Evolutionary conservation across 208 protist genomes (phyloP).

Genomic region (Trypanosoma caninum): DNA sequence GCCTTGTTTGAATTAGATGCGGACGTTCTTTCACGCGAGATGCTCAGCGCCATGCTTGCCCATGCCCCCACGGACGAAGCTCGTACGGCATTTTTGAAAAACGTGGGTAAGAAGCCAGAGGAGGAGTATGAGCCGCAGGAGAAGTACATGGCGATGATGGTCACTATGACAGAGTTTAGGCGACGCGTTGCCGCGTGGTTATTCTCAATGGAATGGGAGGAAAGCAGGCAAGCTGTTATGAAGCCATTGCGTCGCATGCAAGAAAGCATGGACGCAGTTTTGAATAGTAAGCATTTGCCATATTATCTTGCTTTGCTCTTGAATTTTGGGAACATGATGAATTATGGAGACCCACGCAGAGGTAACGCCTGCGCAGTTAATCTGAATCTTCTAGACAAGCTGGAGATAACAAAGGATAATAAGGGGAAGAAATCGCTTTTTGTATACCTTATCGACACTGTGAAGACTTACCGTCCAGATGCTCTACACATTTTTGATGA

Average conservation of each 20-base stretch:
- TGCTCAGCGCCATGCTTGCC: slow-evolving; percentile 26
- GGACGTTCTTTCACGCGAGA: slow-evolving; percentile 17
- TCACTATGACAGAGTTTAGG: slow-evolving; percentile 29
- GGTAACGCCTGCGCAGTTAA: slow-evolving; percentile 30
- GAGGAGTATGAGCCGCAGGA: slow-evolving; percentile 44
- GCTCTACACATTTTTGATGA: slow-evolving; percentile 30
- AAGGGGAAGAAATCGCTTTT: slow-evolving; percentile 34
- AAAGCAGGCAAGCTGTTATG: slow-evolving; percentile 19
- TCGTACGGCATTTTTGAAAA: slow-evolving; percentile 23
- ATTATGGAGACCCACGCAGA: slow-evolving; percentile 23
- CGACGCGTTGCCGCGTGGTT: slow-evolving; percentile 27
- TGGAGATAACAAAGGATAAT: slow-evolving; percentile 38
- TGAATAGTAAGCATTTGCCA: slow-evolving; percentile 29
- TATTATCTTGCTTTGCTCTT: slow-evolving; percentile 31
- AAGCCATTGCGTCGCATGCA: slow-evolving; percentile 28
- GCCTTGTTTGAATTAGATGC: slow-evolving; percentile 26
- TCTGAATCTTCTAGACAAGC: slow-evolving; percentile 20
- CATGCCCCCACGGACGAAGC: slow-evolving; percentile 32
- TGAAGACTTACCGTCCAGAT: slow-evolving; percentile 16
- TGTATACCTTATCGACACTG: slow-evolving; percentile 23
- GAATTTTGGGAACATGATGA: slow-evolving; percentile 44
- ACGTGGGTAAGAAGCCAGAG: slow-evolving; percentile 26
- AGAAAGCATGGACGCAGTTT: slow-evolving; percentile 18
- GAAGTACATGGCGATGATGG: slow-evolving; percentile 39
- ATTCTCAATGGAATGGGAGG: slow-evolving; percentile 32